These are phyloP conservation scores for Aspergillus taichungensis DNA, from an alignment of 495 filamentous ascomycete species.

Conservation along the genomic window DNA sequence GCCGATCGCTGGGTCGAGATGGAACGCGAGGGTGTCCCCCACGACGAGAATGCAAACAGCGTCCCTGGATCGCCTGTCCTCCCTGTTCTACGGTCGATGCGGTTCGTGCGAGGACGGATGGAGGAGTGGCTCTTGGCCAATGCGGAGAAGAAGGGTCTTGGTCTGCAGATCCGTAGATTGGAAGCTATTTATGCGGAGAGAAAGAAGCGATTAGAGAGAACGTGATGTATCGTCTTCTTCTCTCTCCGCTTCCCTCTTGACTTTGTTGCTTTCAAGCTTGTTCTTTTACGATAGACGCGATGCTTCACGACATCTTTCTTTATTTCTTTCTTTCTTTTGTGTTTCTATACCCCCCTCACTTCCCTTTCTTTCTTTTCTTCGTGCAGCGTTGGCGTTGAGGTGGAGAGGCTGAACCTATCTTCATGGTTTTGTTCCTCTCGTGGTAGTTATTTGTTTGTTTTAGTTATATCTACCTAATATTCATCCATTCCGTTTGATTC, in stretches of 20 bases:
- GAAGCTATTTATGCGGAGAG: slow-evolving; percentile 61
- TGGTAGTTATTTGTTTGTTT: background rate
- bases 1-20: slow-evolving; percentile 39
- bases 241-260: background rate
- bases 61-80: slow-evolving; percentile 26
- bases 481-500: no score
- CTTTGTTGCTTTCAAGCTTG: background rate
- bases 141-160: slow-evolving; percentile 66
- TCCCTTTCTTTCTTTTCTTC: no score
- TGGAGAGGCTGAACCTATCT: background rate
- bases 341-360: no score
- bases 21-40: slow-evolving; percentile 43
- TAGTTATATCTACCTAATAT: no score
- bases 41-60: background rate
- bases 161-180: slow-evolving; percentile 49
- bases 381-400: slow-evolving; percentile 9
- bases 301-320: slow-evolving; percentile 2
- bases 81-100: slow-evolving; percentile 61
- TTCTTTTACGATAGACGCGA: background rate
- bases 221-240: slow-evolving; percentile 7
- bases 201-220: slow-evolving; percentile 44
- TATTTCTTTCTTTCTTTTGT: slow-evolving; percentile 1
- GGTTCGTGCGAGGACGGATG: slow-evolving; percentile 62
- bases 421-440: background rate
- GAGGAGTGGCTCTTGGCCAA: slow-evolving; percentile 74